Percentiles rank a stretch among this genome's conserved stretches.
phyloP scores from a whole-genome alignment of 139 green algal genomes.

The Picochlorum sp. region DNA sequence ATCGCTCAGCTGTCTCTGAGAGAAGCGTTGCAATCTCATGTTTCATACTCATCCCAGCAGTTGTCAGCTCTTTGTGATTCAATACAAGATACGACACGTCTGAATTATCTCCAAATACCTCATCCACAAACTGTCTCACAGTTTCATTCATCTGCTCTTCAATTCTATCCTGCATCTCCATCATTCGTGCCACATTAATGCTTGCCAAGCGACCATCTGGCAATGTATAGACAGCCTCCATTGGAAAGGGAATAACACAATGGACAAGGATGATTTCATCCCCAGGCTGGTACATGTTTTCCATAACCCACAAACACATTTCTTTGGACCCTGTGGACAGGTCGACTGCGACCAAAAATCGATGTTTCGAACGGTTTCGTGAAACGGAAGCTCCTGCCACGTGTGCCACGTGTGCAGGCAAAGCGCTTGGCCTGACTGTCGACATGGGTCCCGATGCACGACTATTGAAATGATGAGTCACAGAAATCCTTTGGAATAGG shows the following conservation, averaged over 20 bases:
- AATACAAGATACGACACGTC: conserved; percentile 9
- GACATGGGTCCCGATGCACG: too few species aligned
- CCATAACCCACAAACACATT: conserved; percentile 6
- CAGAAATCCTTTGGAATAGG: too few species aligned
- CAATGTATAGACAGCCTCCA: conserved; percentile 8
- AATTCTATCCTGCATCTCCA: conserved; percentile 17
- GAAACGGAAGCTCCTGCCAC: too few species aligned
- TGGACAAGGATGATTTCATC: conserved; percentile 18
- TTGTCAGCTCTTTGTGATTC: conserved; percentile 4
- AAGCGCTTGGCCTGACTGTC: too few species aligned
- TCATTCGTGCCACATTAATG: conserved; percentile 19
- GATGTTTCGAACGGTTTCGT: too few species aligned
- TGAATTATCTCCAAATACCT: not conserved
- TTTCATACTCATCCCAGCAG: conserved; percentile 8
- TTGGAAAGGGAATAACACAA: conserved; percentile 16
- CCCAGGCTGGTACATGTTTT: conserved; percentile 9
- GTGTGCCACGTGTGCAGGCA: too few species aligned
- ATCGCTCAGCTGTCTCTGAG: conserved; percentile 13
- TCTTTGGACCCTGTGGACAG: not conserved
- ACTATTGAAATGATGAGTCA: too few species aligned
- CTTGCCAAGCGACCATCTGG: conserved; percentile 20
- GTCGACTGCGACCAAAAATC: too few species aligned
- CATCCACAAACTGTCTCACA: not conserved
- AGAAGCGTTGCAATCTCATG: conserved; percentile 9
- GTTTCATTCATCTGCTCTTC: conserved; percentile 2